Base-by-base conservation (phyloP, 345 rosid genomes). In the Firmiana major region DNA sequence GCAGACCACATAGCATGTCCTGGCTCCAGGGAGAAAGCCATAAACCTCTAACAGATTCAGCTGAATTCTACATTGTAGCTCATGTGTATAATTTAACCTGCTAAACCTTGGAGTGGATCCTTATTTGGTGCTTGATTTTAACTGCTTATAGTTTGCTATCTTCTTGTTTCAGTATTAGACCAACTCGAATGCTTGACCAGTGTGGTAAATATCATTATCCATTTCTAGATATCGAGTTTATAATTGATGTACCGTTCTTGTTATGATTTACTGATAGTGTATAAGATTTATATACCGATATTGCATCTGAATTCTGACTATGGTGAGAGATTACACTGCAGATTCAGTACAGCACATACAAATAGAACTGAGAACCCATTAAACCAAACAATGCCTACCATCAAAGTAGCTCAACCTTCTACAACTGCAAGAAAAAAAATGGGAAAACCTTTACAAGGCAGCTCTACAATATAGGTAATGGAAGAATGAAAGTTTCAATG, bases 61-160 rank as follows among this genome's bases (percentile, higher is more conserved):
- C 72, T 74, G 80, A 75, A 85, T 79, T 81, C 73, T 76, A 81
- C 40, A 63, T 43, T 74, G 24, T 63, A 84, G 79, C 72, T 75
- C 68, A 28, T 71, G 62, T 87, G 88, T 85, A 83, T 85, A 85
- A 79, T 79, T 67, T 78, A 19, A 15, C 57, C 74, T 68, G 21
- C 55, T 40, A 69, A 67, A 48, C 60, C 79, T 58, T 77, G 79
- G 68, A 77, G 75, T 81, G 83, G 63, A 83, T 73, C 73, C 21
- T 31, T 66, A 36, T 54, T 69, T 71, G 82, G 79, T 73, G 78
- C 81, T 73, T 81, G 70, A 82, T 79, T 68, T 76, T 34, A 65
- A 36, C 71, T 77, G 73, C 26, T 65, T 75, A 0, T 45, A 77
- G 75, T 80, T 63, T 79, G 22, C 51, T 78, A 31, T 75, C 46